Conservation (phyloP, 768 basidiomycete species). For the Termitomyces sp. region DNA sequence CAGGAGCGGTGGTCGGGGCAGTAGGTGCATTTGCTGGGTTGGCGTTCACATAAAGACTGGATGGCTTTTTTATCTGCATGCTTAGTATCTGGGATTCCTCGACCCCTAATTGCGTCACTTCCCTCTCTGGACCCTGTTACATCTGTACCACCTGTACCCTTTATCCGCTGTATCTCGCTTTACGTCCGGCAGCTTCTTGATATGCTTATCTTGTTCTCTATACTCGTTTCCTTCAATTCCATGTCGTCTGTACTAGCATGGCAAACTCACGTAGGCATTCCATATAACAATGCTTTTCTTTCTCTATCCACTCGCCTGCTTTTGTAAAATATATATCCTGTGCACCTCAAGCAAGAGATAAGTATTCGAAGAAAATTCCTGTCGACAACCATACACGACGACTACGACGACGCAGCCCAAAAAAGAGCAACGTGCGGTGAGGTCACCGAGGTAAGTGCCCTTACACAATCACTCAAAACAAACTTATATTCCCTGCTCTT, state of each 20-base stretch:
- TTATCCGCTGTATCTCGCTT: not conserved
- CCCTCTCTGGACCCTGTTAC: not conserved
- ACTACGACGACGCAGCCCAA: not conserved
- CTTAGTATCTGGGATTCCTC: not conserved
- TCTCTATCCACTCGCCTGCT: not conserved
- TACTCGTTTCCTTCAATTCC: not conserved
- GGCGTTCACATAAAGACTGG: conserved; percentile 37
- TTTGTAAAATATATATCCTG: not conserved
- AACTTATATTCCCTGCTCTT: not conserved
- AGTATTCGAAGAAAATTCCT: not conserved
- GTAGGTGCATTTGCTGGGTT: conserved; percentile 59
- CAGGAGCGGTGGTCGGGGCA: conserved; percentile 58
- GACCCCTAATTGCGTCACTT: not conserved
- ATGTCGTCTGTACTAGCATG: not conserved
- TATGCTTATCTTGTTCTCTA: not conserved
- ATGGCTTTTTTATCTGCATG: not conserved
- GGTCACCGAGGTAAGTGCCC: too few species aligned
- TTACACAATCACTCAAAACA: not conserved
- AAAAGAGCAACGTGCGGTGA: too few species aligned
- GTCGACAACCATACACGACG: not conserved
- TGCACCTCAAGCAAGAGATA: not conserved
- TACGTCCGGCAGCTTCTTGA: not conserved
- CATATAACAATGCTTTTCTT: not conserved
- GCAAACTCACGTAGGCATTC: not conserved
- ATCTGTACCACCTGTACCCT: not conserved